Evolutionary conservation across 495 filamentous ascomycete genomes (phyloP), one percentile per base, ranked within the genome.

Genomic region (Hypoxylon cercidicola): DNA sequence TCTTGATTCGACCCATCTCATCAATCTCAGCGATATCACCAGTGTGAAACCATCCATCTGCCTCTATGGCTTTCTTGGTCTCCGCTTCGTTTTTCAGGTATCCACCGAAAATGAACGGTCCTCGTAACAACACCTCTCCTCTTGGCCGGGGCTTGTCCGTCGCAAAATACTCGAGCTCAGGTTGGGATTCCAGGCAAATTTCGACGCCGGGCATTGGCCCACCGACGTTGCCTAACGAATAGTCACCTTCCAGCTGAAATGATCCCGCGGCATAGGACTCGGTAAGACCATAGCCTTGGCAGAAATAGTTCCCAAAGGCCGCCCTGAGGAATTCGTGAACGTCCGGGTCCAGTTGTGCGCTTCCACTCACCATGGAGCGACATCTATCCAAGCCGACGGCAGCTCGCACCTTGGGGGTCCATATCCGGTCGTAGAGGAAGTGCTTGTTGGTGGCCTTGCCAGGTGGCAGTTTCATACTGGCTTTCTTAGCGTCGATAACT

Each of bases 11-110:
- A 57, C 95, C 95, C 69, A 89, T 76, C 50, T 86, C 86, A 74
- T 99, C 95, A 23, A 99, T 80, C 15, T 84, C 83, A 70, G 85
- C 89, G 44, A 99, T 93, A 70, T 99, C 95, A 18, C 95, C 95
- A 0, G 95, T 97, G 68, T 89, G 88, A 84, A 99, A 97, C 95
- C 95, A 99, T 58, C 95, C 95, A 67, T 98, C 96, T 46, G 88
- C 80, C 15, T 92, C 88, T 40, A 97, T 80, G 8, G 89, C 86
- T 76, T 94, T 94, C 55, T 80, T 78, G 9, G 95, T 98, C 79
- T 97, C 92, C 45, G 88, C 92, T 7, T 88, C 83, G 74, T 96
- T 94, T 77, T 90, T 91, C 81, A 88, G 93, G 78, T 99, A 99
- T 69, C 90, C 90, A 34, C 75, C 73, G 82, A 98, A 97, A 49